phyloP scores from a whole-genome alignment of 2,329 filamentous ascomycete species.

The Penicillium italicum region DNA sequence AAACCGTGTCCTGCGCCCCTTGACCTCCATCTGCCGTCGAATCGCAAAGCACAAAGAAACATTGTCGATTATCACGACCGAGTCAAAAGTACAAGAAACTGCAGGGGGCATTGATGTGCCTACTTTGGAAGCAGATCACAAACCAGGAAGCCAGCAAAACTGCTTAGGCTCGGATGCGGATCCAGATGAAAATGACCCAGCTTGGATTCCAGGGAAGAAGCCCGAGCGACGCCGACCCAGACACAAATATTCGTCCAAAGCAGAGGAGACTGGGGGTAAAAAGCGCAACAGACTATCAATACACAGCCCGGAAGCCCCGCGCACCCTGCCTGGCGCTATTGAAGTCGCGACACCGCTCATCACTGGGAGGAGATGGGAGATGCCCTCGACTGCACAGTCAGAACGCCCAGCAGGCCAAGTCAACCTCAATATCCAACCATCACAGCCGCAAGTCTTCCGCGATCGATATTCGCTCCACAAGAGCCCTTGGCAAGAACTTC shows the following conservation, averaged over 20 bases:
- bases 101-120: neutral
- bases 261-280: constrained; percentile 22
- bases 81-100: constrained; percentile 20
- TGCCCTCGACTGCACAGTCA: constrained; percentile 20
- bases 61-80: constrained; percentile 26
- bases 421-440: constrained; percentile 8
- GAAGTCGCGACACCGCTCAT: constrained; percentile 43
- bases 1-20: constrained; percentile 43
- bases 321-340: constrained; percentile 40
- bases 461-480: constrained; percentile 29
- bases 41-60: constrained; percentile 42
- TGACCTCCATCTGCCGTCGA: constrained; percentile 40
- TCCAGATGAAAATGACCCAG: constrained; percentile 37
- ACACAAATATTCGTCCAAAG: constrained; percentile 38
- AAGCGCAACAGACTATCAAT: constrained; percentile 31
- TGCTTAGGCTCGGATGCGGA: constrained; percentile 35
- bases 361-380: constrained; percentile 31
- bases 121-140: neutral
- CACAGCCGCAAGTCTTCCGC: constrained; percentile 25
- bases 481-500: constrained; percentile 34
- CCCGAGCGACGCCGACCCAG: constrained; percentile 32
- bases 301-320: constrained; percentile 35
- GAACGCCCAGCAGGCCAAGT: constrained; percentile 14
- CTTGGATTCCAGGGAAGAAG: constrained; percentile 39
- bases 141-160: neutral